Percentiles rank a stretch among this genome's conserved stretches.
Conservation (phyloP, 176 grass and related monocot species). For the Calamus simplicifolius region DNA sequence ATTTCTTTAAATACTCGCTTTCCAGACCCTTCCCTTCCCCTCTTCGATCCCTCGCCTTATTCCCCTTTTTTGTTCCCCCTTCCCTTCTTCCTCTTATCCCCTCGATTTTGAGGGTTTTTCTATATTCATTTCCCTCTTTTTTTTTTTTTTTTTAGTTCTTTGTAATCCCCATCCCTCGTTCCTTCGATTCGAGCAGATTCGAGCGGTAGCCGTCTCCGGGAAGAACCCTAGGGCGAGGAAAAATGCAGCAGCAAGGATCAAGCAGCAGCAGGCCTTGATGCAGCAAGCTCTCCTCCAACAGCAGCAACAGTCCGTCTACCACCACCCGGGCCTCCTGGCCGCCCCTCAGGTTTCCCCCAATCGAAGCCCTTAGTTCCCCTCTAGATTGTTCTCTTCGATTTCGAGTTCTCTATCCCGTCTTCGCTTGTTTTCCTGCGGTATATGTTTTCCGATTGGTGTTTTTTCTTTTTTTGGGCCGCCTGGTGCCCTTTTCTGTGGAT, state of each 20-base stretch:
- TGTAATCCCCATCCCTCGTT: background rate
- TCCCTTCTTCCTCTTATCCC: background rate
- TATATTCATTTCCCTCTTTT: background rate
- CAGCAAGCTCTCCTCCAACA: slow-evolving; percentile 26
- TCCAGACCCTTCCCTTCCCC: background rate
- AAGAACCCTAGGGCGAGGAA: slow-evolving; percentile 23
- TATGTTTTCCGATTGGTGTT: too few species aligned
- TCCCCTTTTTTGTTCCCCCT: background rate
- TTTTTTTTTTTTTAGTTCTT: slow-evolving; percentile 19
- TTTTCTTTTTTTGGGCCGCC: too few species aligned
- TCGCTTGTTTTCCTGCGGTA: background rate
- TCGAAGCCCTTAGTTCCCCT: background rate
- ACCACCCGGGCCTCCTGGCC: slow-evolving; percentile 76
- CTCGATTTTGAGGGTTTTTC: slow-evolving; percentile 43
- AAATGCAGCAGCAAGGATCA: slow-evolving; percentile 64
- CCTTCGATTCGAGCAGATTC: background rate
- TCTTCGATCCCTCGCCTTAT: background rate
- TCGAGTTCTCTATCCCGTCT: background rate
- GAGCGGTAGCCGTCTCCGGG: background rate
- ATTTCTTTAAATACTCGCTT: background rate
- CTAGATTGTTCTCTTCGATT: background rate
- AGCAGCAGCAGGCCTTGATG: slow-evolving; percentile 46
- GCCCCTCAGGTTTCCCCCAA: slow-evolving; percentile 49
- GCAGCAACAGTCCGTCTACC: slow-evolving; percentile 63
- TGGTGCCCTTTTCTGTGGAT: too few species aligned